Evolutionary conservation across 2,329 filamentous ascomycete genomes (phyloP), one percentile per base, ranked within the genome.

Genomic region (Cryphonectria japonica): DNA sequence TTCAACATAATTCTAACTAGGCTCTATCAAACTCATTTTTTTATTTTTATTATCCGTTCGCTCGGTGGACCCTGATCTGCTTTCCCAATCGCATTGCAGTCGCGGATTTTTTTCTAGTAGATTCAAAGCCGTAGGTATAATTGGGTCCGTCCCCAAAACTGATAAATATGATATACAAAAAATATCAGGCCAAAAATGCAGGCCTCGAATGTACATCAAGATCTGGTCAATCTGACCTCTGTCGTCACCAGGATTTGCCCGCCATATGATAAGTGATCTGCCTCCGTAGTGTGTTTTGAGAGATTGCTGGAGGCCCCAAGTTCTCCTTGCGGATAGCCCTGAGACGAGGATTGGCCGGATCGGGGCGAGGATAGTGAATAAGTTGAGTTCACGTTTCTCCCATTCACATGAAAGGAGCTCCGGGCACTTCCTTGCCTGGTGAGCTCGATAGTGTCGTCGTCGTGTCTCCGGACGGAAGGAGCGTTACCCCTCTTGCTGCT

Each of bases 401-500:
- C 26, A 7, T 65, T 26, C 26, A 46, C 39, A 3, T 65, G 41
- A 34, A 32, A 59, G 26, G 22, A 7, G 19, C 63, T 65, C 59
- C 70, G 52, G 34, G 54, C 52, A 29, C 41, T 61, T 34, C 66
- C 63, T 41, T 71, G 43, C 54, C 57, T 57, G n/a, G 67, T 71
- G 13, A 71, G 63, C 59, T 71, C 70, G 37, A 71, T 69, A 11
- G 63, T 57, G 37, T 71, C 70, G 16, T 71, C 70, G 9, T 62
- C 60, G 6, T 54, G 66, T 22, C 59, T 54, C 50, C 69, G 39
- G 29, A 63, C 41, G 39, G 50, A 26, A 26, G 52, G 32, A 14
- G 4, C 22, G 39, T 46, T 57, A 29, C 26, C 39, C 57, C 63
- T 65, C 46, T 43, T 68, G 43, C 39, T 69, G 54, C 67, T 67